These are phyloP conservation scores for Aristolochia californica DNA, from an alignment of 164 flowering plant species.

Conservation along the genomic window DNA sequence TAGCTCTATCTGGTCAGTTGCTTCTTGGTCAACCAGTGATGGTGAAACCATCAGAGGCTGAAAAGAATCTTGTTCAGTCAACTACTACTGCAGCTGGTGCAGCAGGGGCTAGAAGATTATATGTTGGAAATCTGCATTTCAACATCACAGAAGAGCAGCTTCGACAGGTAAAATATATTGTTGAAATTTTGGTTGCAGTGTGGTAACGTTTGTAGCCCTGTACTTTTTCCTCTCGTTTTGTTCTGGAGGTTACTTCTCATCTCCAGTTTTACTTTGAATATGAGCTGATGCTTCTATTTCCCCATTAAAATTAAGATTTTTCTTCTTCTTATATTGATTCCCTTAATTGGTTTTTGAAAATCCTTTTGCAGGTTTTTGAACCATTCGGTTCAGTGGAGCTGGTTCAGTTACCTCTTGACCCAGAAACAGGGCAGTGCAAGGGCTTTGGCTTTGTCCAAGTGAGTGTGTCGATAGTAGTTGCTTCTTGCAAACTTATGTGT, in stretches of 20 bases:
- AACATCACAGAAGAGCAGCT: conserved; percentile 87
- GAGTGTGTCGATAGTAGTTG: conserved; percentile 15
- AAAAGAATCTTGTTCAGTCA: conserved; percentile 90
- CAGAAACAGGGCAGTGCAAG: conserved; percentile 93
- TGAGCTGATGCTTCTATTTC: too few relatives aligned
- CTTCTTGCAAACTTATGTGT: neutral
- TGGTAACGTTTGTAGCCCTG: too few relatives aligned
- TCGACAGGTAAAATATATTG: conserved; percentile 40
- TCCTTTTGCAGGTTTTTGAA: conserved; percentile 61
- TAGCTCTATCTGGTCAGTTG: conserved; percentile 86
- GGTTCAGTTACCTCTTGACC: conserved; percentile 87
- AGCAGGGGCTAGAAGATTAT: conserved; percentile 68
- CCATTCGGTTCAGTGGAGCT: conserved; percentile 95
- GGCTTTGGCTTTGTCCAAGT: conserved; percentile 97
- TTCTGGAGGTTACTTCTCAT: neutral
- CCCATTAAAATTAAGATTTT: too few relatives aligned
- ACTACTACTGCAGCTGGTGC: conserved; percentile 53
- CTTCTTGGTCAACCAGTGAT: conserved; percentile 85
- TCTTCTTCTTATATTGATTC: neutral
- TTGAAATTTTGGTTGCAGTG: neutral
- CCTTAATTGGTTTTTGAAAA: neutral
- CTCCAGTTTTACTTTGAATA: too few relatives aligned
- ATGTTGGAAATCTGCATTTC: conserved; percentile 91
- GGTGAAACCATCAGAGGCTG: conserved; percentile 92
- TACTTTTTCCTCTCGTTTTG: neutral